These are phyloP conservation scores for Tolypocladium tropicale DNA, from an alignment of 2,329 filamentous ascomycete species.

Conservation along the genomic window DNA sequence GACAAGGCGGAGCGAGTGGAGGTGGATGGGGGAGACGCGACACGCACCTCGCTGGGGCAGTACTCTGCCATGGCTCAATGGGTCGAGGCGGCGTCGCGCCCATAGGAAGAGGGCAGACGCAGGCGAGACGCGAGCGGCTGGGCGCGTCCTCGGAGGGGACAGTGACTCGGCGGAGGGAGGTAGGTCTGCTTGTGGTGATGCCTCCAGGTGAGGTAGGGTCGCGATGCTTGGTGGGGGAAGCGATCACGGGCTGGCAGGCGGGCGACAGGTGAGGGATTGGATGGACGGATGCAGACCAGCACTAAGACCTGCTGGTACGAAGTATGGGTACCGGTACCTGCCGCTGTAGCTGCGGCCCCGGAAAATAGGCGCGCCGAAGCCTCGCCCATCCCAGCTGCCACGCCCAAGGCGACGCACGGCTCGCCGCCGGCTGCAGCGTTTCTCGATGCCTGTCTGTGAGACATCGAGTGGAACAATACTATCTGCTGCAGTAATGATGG, in stretches of 20 bases:
- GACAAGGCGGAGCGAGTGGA: background rate
- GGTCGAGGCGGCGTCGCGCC: constrained; percentile 28
- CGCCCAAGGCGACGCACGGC: background rate
- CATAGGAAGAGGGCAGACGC: constrained; percentile 23
- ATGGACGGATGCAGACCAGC: background rate
- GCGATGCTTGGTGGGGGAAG: background rate
- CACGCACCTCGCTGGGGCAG: constrained; percentile 33
- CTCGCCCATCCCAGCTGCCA: background rate
- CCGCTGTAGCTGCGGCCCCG: background rate
- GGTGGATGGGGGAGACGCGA: constrained; percentile 4
- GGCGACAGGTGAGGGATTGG: background rate
- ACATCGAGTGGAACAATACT: background rate
- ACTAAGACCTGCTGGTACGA: background rate
- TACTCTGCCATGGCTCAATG: constrained; percentile 39
- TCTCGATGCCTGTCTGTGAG: background rate
- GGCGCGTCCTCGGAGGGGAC: background rate
- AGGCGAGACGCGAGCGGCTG: background rate
- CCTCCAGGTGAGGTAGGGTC: background rate
- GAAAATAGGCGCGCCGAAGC: background rate
- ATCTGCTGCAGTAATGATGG: background rate
- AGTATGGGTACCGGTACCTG: no score
- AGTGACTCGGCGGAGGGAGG: background rate
- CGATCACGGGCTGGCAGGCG: background rate
- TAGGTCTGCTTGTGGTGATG: background rate
- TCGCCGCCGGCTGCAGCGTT: background rate